These are phyloP conservation scores for Aphanoascus verrucosus DNA, from an alignment of 2,329 filamentous ascomycete genomes.

Conservation along the genomic window DNA sequence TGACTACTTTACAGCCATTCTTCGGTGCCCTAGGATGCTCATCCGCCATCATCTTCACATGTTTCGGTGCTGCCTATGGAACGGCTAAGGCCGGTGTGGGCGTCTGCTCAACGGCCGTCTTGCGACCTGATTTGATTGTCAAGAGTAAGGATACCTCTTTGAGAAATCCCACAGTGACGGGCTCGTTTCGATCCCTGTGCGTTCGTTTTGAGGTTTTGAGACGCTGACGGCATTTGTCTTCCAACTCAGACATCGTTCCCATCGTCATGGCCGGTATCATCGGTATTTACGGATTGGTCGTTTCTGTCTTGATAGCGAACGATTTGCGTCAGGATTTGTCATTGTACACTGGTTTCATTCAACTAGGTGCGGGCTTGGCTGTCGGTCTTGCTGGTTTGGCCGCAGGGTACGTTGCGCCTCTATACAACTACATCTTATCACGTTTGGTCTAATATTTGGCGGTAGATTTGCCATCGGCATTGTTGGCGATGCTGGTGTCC, in stretches of 20 bases:
- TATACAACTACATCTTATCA: neutral
- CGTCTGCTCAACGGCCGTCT: slow-evolving; percentile 96
- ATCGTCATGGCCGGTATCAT: slow-evolving; percentile 99
- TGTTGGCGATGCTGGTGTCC: slow-evolving; percentile 51
- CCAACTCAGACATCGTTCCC: slow-evolving; percentile 75
- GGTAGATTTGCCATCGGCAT: slow-evolving; percentile 70
- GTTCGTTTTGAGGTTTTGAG: neutral
- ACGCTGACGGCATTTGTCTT: slow-evolving; percentile 15
- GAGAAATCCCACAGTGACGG: neutral
- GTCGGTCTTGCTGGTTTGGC: slow-evolving; percentile 75
- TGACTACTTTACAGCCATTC: slow-evolving; percentile 53
- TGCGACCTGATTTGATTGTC: slow-evolving; percentile 94
- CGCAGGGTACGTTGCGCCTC: slow-evolving; percentile 44
- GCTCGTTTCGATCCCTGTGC: neutral
- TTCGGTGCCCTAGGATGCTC: slow-evolving; percentile 97
- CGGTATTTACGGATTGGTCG: slow-evolving; percentile 92
- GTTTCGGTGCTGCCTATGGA: slow-evolving; percentile 92
- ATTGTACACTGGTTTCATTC: slow-evolving; percentile 73
- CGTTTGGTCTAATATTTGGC: neutral
- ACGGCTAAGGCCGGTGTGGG: slow-evolving; percentile 98
- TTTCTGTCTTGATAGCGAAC: slow-evolving; percentile 77
- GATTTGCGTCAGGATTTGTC: slow-evolving; percentile 60
- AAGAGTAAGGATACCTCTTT: slow-evolving; percentile 64
- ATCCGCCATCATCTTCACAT: slow-evolving; percentile 90
- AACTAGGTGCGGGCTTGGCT: slow-evolving; percentile 70